Base-by-base conservation (phyloP, 1,284 basidiomycete genomes). In the Ustilago xerochloae region DNA sequence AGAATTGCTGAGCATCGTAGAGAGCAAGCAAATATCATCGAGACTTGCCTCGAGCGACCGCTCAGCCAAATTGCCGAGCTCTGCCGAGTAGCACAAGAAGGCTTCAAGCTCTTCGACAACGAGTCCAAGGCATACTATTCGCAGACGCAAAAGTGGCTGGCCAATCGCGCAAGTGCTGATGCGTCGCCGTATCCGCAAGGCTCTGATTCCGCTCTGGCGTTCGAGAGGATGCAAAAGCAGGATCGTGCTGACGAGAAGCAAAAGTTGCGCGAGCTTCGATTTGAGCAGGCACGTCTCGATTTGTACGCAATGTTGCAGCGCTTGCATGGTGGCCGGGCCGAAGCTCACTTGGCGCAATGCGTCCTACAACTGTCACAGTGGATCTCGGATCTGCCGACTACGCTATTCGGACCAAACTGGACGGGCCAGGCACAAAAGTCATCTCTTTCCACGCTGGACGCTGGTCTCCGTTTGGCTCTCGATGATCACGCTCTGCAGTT, bases 101-200 rank as follows among this genome's bases (percentile, higher is more conserved):
- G 63, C 10, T 63, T 70, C 49, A 78, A 80, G 51, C 20, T 33
- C 0, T 80, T 81, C 24, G 74, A 80, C 6, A 55, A 51, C 18
- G 73, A 80, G 52, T 77, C 73, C 43, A 81, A 79, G 52, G 7
- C 61, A 1, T 82, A 79, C 50, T 81, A 82, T 45, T 66, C 72
- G 10, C 59, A 63, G n/a, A 81, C 78, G 9, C 79, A 81, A 30
- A 81, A 78, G 41, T 81, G 79, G 79, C 64, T 81, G 15, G 62
- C 76, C 41, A 74, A 54, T 36, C 63, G 64, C 29, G 45, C 57
- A 7, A 47, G 30, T 20, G 33, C 35, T 9, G 50, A 53, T n/a
- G 33, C 43, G 4, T 6, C 50, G 50, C 26, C 36, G 9, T 22
- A 30, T 20, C 41, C 41, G 6, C 41, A 24, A 13, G 41, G 49